A percentile compares a stretch with the other conserved stretches of the same genome.
Conservation (phyloP, 768 basidiomycete genomes). For the Hypsizygus marmoreus region DNA sequence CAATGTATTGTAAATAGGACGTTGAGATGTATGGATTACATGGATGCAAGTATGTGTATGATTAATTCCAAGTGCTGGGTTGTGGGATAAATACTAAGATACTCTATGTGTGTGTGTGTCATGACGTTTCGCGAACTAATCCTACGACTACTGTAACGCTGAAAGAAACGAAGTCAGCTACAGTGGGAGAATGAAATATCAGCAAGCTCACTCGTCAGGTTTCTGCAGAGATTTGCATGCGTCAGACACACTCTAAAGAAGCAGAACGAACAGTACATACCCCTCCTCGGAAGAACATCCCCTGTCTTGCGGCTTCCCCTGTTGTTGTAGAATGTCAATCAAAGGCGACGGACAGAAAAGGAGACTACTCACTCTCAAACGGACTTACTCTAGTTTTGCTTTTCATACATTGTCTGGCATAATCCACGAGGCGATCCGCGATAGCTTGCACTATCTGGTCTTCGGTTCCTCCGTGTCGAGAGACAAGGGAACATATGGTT, state of each 20-base stretch:
- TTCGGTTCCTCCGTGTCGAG: constrained; percentile 57
- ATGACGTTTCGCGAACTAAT: constrained; percentile 65
- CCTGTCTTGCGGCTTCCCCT: constrained; percentile 69
- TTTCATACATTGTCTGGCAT: constrained; percentile 70
- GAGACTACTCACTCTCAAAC: constrained; percentile 60
- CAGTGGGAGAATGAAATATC: constrained; percentile 1
- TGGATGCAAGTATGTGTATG: constrained; percentile 5
- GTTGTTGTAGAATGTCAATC: constrained; percentile 10
- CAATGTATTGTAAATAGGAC: constrained; percentile 9
- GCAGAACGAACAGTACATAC: constrained; percentile 45
- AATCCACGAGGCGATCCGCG: constrained; percentile 72
- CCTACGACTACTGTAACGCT: constrained; percentile 76
- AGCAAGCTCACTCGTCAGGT: constrained; percentile 70
- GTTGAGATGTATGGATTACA: constrained; percentile 14
- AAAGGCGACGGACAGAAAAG: neutral
- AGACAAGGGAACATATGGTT: constrained; percentile 67
- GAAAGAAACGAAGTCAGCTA: constrained; percentile 13
- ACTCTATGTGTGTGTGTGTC: constrained; percentile 16
- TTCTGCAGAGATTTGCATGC: constrained; percentile 47
- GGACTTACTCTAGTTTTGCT: constrained; percentile 67
- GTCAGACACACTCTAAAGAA: constrained; percentile 11
- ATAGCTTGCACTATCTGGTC: constrained; percentile 66
- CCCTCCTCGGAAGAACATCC: constrained; percentile 68
- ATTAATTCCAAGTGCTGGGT: constrained; percentile 12
- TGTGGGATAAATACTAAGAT: constrained; percentile 12